Conservation (phyloP, 805 yeast species). For the Scheffersomyces ergatensis region DNA sequence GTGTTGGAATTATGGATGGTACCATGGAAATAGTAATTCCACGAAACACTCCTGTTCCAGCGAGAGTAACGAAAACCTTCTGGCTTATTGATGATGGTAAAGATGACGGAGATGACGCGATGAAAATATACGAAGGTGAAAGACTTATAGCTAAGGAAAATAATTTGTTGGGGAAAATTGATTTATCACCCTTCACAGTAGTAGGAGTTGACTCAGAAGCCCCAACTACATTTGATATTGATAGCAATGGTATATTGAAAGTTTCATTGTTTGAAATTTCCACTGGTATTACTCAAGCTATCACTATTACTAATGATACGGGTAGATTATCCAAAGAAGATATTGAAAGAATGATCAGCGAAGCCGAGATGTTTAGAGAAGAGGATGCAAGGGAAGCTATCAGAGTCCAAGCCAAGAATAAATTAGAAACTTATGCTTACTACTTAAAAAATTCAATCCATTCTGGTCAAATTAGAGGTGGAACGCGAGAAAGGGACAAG, state of each 20-base stretch:
- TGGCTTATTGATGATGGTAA: constrained; percentile 95
- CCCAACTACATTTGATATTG: constrained; percentile 82
- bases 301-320: constrained; percentile 92
- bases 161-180: constrained; percentile 85
- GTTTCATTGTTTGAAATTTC: constrained; percentile 89
- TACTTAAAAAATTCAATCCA: constrained; percentile 69
- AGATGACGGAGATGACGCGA: constrained; percentile 92
- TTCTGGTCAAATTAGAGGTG: no score
- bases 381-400: constrained; percentile 82
- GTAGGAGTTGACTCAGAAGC: constrained; percentile 89
- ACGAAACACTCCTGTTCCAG: constrained; percentile 94
- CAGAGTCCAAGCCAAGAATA: constrained; percentile 77
- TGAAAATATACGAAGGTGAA: constrained; percentile 95
- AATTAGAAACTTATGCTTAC: constrained; percentile 85
- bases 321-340: constrained; percentile 91
- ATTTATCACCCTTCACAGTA: constrained; percentile 82
- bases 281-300: constrained; percentile 91
- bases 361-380: constrained; percentile 91
- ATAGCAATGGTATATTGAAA: constrained; percentile 84
- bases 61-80: constrained; percentile 91
- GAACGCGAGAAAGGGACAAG: no score
- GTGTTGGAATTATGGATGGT: constrained; percentile 97
- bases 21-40: constrained; percentile 94
- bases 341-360: constrained; percentile 96
- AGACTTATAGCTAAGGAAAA: constrained; percentile 93